Percentiles rank a stretch among this genome's conserved stretches.
phyloP scores from a whole-genome alignment of 2,329 filamentous ascomycete genomes.

The Alternaria sp. region DNA sequence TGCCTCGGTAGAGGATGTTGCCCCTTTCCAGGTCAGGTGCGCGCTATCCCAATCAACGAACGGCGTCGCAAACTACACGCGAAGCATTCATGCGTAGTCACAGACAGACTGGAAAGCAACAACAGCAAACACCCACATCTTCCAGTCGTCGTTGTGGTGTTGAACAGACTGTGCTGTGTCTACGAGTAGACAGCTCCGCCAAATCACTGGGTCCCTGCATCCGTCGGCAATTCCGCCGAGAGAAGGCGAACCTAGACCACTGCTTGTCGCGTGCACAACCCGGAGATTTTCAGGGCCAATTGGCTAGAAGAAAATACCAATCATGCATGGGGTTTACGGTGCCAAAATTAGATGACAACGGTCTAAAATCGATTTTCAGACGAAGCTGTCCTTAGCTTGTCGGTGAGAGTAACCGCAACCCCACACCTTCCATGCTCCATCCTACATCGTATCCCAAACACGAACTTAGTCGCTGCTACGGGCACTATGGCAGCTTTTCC shows the following conservation, averaged over 20 bases:
- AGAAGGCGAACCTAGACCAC: neutral
- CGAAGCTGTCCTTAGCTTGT: neutral
- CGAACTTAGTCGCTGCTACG: neutral
- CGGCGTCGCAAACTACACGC: neutral
- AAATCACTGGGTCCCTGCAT: neutral
- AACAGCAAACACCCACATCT: neutral
- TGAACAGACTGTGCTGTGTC: neutral
- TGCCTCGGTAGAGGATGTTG: neutral
- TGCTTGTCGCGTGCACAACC: neutral
- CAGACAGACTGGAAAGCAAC: accelerated
- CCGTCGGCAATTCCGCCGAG: neutral
- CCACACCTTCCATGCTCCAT: neutral
- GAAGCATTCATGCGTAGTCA: neutral
- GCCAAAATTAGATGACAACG: neutral
- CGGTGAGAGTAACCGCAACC: neutral
- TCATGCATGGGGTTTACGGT: neutral
- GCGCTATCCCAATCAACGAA: neutral
- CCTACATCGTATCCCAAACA: neutral
- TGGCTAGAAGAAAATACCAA: neutral
- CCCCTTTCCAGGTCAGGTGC: neutral
- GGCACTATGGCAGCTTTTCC: neutral
- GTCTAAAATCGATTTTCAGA: neutral
- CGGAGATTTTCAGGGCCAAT: slow-evolving; percentile 1
- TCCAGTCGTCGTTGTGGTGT: neutral
- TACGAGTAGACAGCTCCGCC: neutral